Base-by-base conservation (phyloP, 2,329 filamentous ascomycete genomes). In the Purpureocillium takamizusanense region DNA sequence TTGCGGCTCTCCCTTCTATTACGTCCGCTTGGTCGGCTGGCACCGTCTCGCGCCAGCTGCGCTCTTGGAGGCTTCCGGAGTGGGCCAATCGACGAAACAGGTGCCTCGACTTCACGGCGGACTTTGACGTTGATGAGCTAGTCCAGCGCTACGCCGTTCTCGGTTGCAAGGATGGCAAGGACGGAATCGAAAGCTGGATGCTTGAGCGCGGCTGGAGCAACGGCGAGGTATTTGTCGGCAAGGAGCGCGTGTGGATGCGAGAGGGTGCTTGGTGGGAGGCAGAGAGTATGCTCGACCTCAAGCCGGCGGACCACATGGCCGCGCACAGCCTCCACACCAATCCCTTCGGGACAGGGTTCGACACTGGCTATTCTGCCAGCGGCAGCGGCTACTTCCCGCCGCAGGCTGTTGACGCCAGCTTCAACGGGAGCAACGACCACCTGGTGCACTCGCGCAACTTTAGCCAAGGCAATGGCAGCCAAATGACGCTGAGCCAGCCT, bases 121-220 rank as follows among this genome's bases (percentile, higher is more conserved):
- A 98, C 54, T 98, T 97, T 49, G 92, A 98, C 52, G 68, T 89
- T 5, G 86, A 95, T 13, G 92, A 98, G 57, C 97, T 98, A 51
- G 76, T 81, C 15, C 79, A 82, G 49, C 80, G 92, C 33, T 98
- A 95, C 56, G 70, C 79, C 5, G 69, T 77, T 6, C 73, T 98
- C 1, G 92, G 92, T 12, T 98, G 92, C 59, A 78, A 82, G 50
- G 87, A 94, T 46, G 92, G 92, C 40, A 80, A 79, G 45, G 92
- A 98, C 45, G 92, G 90, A 35, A 88, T 95, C 38, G 87, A 97
- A 55, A 94, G 76, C 51, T 98, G 90, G 87, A 74, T 94, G 41
- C 73, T 97, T 36, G 89, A 97, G 62, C 81, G 92, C 42, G 92
- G 92, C 2, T 98, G 92, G 92, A 95, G 87, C 64, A 98, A 98